These are phyloP conservation scores for Phytophthora rubi DNA, from an alignment of 352 stramenopile genomes.

Conservation along the genomic window DNA sequence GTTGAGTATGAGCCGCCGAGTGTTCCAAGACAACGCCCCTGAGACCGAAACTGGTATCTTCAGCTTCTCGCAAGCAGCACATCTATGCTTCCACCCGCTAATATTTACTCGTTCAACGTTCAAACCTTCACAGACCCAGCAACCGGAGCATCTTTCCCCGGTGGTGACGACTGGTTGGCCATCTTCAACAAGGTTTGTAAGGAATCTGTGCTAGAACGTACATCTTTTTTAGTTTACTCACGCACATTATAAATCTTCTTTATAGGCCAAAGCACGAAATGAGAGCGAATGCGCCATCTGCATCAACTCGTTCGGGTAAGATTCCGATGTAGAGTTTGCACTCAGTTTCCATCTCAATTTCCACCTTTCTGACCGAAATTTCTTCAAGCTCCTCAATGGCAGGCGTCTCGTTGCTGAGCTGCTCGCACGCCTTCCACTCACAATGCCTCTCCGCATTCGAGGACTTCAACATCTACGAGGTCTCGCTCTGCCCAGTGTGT, in stretches of 20 bases:
- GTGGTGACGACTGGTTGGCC: constrained; percentile 44
- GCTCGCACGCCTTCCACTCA: constrained; percentile 78
- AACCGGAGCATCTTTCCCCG: not conserved
- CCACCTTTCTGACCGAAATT: not conserved
- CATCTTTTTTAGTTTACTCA: too few species aligned
- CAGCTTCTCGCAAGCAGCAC: not conserved
- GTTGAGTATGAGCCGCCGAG: constrained; percentile 62
- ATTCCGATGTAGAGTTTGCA: not conserved
- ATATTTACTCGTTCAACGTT: not conserved
- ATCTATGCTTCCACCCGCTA: not conserved
- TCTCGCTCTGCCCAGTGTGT: constrained; percentile 80
- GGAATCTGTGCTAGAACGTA: not conserved
- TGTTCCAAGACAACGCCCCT: constrained; percentile 54
- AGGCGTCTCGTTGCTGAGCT: constrained; percentile 72
- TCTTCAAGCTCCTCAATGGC: constrained; percentile 36
- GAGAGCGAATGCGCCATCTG: constrained; percentile 86
- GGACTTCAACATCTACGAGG: constrained; percentile 88
- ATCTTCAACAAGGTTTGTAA: constrained; percentile 51
- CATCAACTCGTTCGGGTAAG: constrained; percentile 73
- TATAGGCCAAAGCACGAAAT: constrained; percentile 47
- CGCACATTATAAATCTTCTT: not conserved
- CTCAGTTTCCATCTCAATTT: not conserved
- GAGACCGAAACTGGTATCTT: constrained; percentile 45
- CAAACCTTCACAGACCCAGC: not conserved
- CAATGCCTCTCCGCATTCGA: constrained; percentile 83